Base-by-base conservation (phyloP, 2,329 filamentous ascomycete species). In the Fusarium napiforme region DNA sequence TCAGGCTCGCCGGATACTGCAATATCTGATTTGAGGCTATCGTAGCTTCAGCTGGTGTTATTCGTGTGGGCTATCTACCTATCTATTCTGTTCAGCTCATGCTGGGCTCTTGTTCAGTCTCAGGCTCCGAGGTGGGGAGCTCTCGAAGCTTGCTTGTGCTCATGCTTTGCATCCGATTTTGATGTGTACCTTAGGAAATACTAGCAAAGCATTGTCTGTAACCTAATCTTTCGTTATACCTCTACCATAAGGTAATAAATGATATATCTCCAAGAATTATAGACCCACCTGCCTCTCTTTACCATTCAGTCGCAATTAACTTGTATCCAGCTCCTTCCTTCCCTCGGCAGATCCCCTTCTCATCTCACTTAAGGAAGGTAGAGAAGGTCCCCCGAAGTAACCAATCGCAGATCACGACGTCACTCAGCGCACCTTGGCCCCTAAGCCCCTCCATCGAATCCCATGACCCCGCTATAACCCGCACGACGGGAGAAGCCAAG, bases 401-500 rank as follows among this genome's bases (percentile, higher is more conserved):
- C 71, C 71, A 73, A 73, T 73, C 46, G 49, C 42, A 71, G 28
- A 59, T 52, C 60, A 60, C 61, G 70, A 73, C 70, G 70, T 73
- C 70, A 73, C 71, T 56, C 57, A 50, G 42, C 50, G 42, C 45
- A 49, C 45, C 60, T 68, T 56, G 62, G 47, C 67, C 71, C 53
- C 49, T 55, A 64, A 47, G 69, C 71, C 71, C 69, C 72, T 69
- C 68, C 58, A 74, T 52, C 30, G 32, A 64, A 59, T 72, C 71
- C 58, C 71, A 74, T 74, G 72, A 74, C 72, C 72, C 72, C 72
- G 71, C 72, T 74, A 74, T 66, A 74, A 68, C 67, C 71, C 71
- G 70, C 70, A 57, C 55, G 58, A 63, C 62, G 28, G 58, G 61
- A 57, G 58, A 63, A 57, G 63, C 63, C 71, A 68, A 66, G 58